Conservation (phyloP, 495 filamentous ascomycete species). For the Penicillium atrosanguineum region DNA sequence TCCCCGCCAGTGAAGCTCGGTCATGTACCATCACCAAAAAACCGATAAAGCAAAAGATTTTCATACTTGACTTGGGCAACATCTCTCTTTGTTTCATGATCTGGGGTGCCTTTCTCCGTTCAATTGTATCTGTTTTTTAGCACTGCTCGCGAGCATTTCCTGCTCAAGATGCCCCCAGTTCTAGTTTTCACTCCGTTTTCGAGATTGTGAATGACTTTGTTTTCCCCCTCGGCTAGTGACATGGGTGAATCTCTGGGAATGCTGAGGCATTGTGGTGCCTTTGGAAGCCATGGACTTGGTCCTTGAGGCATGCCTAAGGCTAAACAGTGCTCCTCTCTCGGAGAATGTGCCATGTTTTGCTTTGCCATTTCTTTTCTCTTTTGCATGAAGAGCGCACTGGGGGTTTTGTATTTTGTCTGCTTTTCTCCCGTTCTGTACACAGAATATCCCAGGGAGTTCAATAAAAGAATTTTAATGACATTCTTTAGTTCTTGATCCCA, state of each 20-base stretch:
- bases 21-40: slow-evolving; percentile 42
- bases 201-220: slow-evolving; percentile 26
- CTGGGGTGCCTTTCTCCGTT: slow-evolving; percentile 29
- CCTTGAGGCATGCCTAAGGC: neutral
- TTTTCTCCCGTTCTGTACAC: slow-evolving; percentile 31
- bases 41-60: slow-evolving; percentile 38
- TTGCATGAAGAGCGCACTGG: slow-evolving; percentile 37
- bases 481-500: slow-evolving; percentile 2
- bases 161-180: slow-evolving; percentile 14
- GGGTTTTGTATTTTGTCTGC: slow-evolving; percentile 26
- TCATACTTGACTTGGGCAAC: slow-evolving; percentile 43
- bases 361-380: slow-evolving; percentile 20
- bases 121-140: slow-evolving; percentile 30
- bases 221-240: slow-evolving; percentile 22
- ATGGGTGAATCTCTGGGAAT: slow-evolving; percentile 11
- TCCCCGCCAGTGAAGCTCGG: slow-evolving; percentile 44
- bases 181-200: slow-evolving; percentile 15
- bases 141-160: slow-evolving; percentile 25
- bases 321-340: neutral
- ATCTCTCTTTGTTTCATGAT: slow-evolving; percentile 28
- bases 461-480: slow-evolving; percentile 27
- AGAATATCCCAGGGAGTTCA: slow-evolving; percentile 19
- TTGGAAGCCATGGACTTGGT: neutral
- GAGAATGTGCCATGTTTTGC: slow-evolving; percentile 1
- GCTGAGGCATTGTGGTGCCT: neutral